Evolutionary conservation across 2,329 filamentous ascomycete genomes (phyloP), one percentile per base, ranked within the genome.

Genomic region (Ophiostoma montium): DNA sequence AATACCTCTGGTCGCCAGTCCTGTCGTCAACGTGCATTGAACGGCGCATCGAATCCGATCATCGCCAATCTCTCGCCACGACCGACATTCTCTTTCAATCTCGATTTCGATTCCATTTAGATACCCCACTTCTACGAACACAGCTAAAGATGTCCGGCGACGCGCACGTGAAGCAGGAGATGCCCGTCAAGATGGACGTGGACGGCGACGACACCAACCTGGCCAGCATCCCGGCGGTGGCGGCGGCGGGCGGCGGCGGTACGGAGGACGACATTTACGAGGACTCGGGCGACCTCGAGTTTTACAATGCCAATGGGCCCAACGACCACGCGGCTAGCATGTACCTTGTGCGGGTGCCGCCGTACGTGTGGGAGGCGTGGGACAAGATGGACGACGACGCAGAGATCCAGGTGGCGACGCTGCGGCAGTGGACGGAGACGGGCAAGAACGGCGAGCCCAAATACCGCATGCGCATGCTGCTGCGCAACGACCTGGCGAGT

Each of bases 281-380:
- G 61, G 79, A 82, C 58, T 73, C 75, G 2, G 77, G 77, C 39
- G 78, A 82, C 54, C 61, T 82, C 16, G 78, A 82, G 49, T 81
- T 82, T 59, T 66, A 57, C 53, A 59, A 64, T 50, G 52, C 54
- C n/a, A 49, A 47, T 9, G 42, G 59, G 3, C 56, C 63, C 3
- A 64, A 62, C 50, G 65, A 65, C 49, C 59, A 62, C 5, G 65
- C 66, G 46, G 69, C 67, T 53, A 69, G 64, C 36, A 67, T 76
- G 48, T 94, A 86, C 70, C 72, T 94, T 46, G 82, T 85, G 47
- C 82, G 86, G 55, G 71, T 94, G 39, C 87, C 88, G 18, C 79
- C 80, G 55, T 83, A 84, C 61, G 72, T 94, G 50, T 92, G 86
- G 80, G 78, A 90, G 57, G 75, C 81, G 41, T 94, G 88, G 85